phyloP scores from a whole-genome alignment of 1,284 basidiomycete genomes.

The Ustilago bromivora region DNA sequence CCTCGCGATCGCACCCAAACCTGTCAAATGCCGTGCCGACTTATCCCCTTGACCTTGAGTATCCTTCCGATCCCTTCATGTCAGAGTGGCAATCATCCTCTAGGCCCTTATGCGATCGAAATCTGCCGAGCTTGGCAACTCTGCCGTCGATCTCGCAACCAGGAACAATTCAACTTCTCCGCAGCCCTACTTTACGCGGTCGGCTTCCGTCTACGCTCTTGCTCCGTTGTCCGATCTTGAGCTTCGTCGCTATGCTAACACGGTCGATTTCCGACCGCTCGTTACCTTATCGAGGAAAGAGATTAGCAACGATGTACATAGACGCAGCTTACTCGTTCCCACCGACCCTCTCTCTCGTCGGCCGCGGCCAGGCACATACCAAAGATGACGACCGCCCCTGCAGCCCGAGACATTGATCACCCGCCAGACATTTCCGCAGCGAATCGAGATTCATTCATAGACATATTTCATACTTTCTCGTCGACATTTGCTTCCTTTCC shows the following conservation, averaged over 20 bases:
- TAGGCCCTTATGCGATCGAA: not conserved
- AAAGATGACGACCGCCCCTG: not conserved
- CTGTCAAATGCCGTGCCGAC: not conserved
- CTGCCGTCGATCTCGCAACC: not conserved
- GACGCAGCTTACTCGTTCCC: not conserved
- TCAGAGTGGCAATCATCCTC: not conserved
- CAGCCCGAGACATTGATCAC: not conserved
- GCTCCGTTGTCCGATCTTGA: not conserved
- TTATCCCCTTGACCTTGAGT: slow-evolving; percentile 3
- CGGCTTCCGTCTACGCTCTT: not conserved
- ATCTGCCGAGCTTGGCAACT: slow-evolving; percentile 9
- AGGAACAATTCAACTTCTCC: slow-evolving; percentile 19
- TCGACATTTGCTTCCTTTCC: not conserved
- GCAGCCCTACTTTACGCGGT: not conserved
- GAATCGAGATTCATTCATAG: not conserved
- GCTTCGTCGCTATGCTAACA: not conserved
- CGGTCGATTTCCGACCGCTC: not conserved
- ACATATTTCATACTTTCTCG: not conserved
- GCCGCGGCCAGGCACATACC: not conserved
- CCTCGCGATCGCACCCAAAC: not conserved
- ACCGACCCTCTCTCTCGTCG: not conserved
- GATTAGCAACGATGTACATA: not conserved
- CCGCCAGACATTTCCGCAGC: not conserved
- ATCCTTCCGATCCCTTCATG: not conserved
- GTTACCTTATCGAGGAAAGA: not conserved